Percentiles rank a stretch among this genome's conserved stretches.
Evolutionary conservation across 441 rosid species (phyloP).

Genomic region (Pelargonium citronellum): DNA sequence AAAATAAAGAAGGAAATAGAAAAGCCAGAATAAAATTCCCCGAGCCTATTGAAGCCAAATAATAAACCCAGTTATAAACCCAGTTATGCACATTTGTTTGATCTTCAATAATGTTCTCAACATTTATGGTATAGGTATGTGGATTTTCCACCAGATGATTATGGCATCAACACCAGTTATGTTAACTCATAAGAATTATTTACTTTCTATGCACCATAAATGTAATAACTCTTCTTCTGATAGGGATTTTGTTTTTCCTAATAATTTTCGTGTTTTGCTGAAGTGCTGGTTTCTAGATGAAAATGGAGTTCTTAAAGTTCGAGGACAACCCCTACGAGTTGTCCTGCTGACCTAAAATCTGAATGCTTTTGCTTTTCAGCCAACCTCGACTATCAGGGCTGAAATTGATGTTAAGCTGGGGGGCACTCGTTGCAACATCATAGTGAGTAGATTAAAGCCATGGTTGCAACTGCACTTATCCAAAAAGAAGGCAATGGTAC

Average conservation of each 20-base stretch:
- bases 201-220: neutral
- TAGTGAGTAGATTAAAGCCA: conserved; percentile 67
- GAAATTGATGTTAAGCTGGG: conserved; percentile 90
- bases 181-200: neutral
- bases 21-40: neutral
- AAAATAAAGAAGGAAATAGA: neutral
- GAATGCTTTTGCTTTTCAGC: conserved; percentile 47
- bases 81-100: neutral
- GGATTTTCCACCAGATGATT: conserved; percentile 1
- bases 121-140: neutral
- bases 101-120: neutral
- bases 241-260: neutral
- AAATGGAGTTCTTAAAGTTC: neutral
- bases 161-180: neutral
- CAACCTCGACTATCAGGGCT: conserved; percentile 64
- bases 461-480: conserved; percentile 70
- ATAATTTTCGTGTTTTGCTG: neutral
- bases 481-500: conserved; percentile 64
- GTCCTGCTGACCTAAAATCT: conserved; percentile 10
- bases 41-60: no score
- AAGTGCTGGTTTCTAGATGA: conserved; percentile 8
- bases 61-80: neutral
- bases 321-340: neutral
- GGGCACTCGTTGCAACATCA: conserved; percentile 68
- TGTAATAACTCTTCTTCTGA: neutral